Base-by-base conservation (phyloP, 805 yeast genomes). In the Saccharomycopsis sp. region DNA sequence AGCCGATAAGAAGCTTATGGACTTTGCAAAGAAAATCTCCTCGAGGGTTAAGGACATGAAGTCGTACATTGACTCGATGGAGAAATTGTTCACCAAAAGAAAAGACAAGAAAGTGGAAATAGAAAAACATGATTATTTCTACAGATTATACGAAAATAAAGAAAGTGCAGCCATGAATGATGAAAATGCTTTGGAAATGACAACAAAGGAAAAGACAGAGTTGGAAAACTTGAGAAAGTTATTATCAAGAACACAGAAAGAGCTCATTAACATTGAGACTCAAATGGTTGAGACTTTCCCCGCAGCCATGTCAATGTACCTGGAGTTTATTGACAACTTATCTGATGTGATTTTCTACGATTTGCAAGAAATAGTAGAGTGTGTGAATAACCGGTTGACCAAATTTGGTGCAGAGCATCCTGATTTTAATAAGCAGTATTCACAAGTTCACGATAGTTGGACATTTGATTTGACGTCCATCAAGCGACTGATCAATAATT, bases 271-370 rank as follows among this genome's bases (percentile, higher is more conserved):
- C 5, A 41, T 59, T 13, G 59, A 61, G 43, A 51, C 52, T 13
- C 62, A 59, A 37, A 42, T 56, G 12, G 53, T 52, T 30, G 40
- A 56, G 5, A 45, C 58, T 4, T 52, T 65, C 13, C 72, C 72
- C 2, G 64, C 62, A 44, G 54, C 59, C 2, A 42, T 60, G 23
- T 46, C 54, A 3, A 57, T 62, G 29, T 52, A 63, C 36, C 67
- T 63, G 40, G 72, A 67, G 47, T 67, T 65, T 48, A 55, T 65
- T 3, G 66, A 62, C 18, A 48, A 51, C 29, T 41, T 65, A 12
- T 52, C 65, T 5, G 58, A 58, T 38, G 51, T 59, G 41, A 42
- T 61, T 2, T 39, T 62, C 15, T 56, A 57, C 47, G 58, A 62
- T 30, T 61, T 62, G 37, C 33, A 48, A 16, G 60, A 44, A 18